Evolutionary conservation across 352 stramenopile genomes (phyloP), one percentile per base, ranked within the genome.

Genomic region (Globisporangium splendens): DNA sequence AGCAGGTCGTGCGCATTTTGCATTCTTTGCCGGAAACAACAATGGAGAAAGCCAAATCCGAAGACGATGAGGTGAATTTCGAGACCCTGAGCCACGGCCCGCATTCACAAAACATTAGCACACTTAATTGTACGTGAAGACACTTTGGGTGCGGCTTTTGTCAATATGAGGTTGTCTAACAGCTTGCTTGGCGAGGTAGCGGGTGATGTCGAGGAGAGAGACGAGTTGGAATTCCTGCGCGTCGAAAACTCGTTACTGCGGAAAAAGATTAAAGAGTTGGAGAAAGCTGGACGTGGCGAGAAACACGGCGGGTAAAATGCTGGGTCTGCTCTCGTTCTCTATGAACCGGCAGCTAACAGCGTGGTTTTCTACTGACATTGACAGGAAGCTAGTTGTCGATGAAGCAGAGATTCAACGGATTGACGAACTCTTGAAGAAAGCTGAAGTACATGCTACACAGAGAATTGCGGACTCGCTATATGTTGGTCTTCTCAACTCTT

Each of bases 371-470:
- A 1, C 14, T 41, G 35, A 20, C 21, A 8, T 4, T 20, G n/a
- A 39, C 20, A 90, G 77, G 17, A 86, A 73, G 51, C 54, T 86
- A 1, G 54, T 83, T 0, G 59, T 88, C 0, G 73, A 87, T 24
- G 77, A 87, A 17, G 56, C 67, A 6, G 79, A 90, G 43, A 73
- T 93, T 42, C 65, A 86, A 31, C 76, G 82, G 39, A 91, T 93
- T 50, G 79, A 91, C 24, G 61, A 69, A n/a, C 39, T 93, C n/a
- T 61, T 93, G 17, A 82, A 85, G 63, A 89, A 84, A 73, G 84
- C 84, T 41, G 78, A 88, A 55, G 73, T 79, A 38, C 8, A n/a
- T 14, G 28, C 1, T 38, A 56, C 20, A n/a, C 8, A 17, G 43
- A 13, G n/a, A 35, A 7, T 46, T 3, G 35, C 21, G 13, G 11